phyloP scores from a whole-genome alignment of 73 alveolate species.

The Tetrahymena malaccensis region DNA sequence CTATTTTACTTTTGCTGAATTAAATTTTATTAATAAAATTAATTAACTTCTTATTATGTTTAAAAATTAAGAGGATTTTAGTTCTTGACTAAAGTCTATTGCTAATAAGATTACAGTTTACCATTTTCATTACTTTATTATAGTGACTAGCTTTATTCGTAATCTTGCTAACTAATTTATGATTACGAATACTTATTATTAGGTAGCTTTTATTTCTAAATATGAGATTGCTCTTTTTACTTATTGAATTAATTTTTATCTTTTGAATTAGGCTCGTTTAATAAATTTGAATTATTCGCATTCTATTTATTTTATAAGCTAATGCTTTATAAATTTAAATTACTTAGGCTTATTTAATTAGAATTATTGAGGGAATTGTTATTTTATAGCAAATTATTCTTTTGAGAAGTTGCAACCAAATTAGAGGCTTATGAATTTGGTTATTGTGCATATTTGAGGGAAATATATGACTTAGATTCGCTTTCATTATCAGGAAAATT shows the following conservation, averaged over 20 bases:
- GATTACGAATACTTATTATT: background rate
- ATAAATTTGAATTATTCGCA: background rate
- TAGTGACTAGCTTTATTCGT: background rate
- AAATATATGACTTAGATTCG: background rate
- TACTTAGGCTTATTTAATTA: background rate
- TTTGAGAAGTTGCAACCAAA: background rate
- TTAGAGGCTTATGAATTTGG: background rate
- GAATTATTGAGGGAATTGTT: too few relatives aligned
- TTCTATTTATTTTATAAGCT: background rate
- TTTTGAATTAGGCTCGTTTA: background rate
- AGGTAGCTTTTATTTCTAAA: background rate
- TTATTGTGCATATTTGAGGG: background rate
- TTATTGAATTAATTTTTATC: background rate
- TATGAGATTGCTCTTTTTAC: background rate
- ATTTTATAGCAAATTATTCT: too few relatives aligned
- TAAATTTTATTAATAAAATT: too few relatives aligned
- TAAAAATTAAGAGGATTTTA: background rate
- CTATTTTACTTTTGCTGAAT: too few relatives aligned
- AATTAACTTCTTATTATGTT: too few relatives aligned
- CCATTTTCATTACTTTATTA: background rate
- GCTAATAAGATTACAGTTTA: too few relatives aligned
- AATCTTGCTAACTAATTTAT: background rate
- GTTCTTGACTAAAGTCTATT: background rate
- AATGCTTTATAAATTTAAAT: background rate
- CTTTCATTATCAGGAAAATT: background rate